Evolutionary conservation across 306 rosid genomes (phyloP), one percentile per base, ranked within the genome.

Genomic region (Fragaria nilgerrensis): DNA sequence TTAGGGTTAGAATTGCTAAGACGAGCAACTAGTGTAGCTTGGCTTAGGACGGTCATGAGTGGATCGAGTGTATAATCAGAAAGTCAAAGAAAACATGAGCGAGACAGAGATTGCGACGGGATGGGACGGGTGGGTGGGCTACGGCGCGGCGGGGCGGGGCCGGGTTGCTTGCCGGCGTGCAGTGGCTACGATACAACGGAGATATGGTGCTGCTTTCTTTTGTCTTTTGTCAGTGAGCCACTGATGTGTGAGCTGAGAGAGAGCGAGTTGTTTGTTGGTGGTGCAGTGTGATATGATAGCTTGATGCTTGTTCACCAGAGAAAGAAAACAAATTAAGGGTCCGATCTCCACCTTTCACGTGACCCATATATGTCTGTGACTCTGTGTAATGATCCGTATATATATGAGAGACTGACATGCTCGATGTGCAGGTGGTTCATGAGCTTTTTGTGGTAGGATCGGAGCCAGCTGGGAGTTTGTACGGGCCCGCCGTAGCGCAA

Each of bases 61-160:
- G 4, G 4, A 32, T 32, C 2, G 34, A 2, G 34, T 14, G 36
- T n/a, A n/a, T 3, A 72, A 14, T 34, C 37, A 25, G 17, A 20
- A 20, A 14, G 52, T 72, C 50, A 36, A 72, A 72, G 34, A 32
- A 59, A 63, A 63, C 68, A 63, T 29, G n/a, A 16, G 25, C 10
- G 16, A 45, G 75, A 29, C 62, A 52, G 5, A 43, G 68, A 59
- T 27, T 7, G 14, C 4, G 58, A 74, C 10, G 25, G 62, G 62
- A 32, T 25, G 29, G 9, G 69, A 4, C 4, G 19, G 23, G 34
- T 15, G 5, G 27, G 58, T 37, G 22, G 41, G 52, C 22, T 7
- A 41, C 14, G 68, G 11, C 16, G 71, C 75, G 71, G 64, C 75
- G 75, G 79, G 71, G 64, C 75, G 75, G 79, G 79, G 45, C 75